A percentile compares a stretch with the other conserved stretches of the same genome.
phyloP scores from a whole-genome alignment of 2,329 filamentous ascomycete genomes.

The Trichoderma sp. region DNA sequence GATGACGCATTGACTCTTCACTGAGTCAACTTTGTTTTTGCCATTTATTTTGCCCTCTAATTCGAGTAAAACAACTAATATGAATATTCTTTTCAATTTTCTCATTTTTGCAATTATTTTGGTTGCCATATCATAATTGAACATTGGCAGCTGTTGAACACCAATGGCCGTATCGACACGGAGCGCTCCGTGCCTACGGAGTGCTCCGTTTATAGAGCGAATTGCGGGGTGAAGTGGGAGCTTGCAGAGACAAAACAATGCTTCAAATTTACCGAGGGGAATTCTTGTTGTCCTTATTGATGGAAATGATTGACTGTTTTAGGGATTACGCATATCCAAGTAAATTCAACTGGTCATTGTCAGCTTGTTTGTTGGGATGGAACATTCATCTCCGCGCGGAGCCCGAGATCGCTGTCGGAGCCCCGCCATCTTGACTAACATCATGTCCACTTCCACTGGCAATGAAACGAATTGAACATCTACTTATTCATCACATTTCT shows the following conservation, averaged over 20 bases:
- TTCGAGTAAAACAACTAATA: not conserved
- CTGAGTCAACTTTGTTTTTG: constrained; percentile 17
- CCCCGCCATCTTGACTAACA: constrained; percentile 13
- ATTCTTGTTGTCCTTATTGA: not conserved
- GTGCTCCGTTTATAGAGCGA: not conserved
- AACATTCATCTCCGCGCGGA: not conserved
- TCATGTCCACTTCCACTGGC: not conserved
- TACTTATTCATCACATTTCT: not conserved
- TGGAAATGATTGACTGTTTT: not conserved
- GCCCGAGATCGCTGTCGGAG: constrained; percentile 14
- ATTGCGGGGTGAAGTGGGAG: not conserved
- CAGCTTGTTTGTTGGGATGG: not conserved
- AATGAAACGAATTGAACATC: not conserved
- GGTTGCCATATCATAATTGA: not conserved
- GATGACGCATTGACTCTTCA: constrained; percentile 26
- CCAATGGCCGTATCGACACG: not conserved
- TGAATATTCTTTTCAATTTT: not conserved
- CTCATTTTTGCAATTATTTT: not conserved
- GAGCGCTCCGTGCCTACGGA: not conserved
- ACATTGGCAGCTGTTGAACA: not conserved
- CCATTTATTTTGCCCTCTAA: not conserved
- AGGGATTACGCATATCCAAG: not conserved
- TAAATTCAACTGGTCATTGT: not conserved
- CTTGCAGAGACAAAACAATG: not conserved
- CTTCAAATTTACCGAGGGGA: not conserved